phyloP scores from a whole-genome alignment of 2,329 filamentous ascomycete species.

The Tolypocladium endophyticum region DNA sequence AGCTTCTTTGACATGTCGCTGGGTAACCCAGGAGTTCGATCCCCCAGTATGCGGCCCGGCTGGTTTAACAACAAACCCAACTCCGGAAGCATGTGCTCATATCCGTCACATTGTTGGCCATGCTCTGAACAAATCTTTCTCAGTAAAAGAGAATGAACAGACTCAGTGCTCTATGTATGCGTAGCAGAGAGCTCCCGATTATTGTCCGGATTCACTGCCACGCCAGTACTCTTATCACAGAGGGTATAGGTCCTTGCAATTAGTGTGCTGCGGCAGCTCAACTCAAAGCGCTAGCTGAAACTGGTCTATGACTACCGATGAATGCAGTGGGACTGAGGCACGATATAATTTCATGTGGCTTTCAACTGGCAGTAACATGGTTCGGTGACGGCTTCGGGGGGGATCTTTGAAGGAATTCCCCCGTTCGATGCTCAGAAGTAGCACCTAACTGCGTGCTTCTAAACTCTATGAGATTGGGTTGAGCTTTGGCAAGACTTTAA shows the following conservation, averaged over 20 bases:
- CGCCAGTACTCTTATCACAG: too few species aligned
- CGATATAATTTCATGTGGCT: too few species aligned
- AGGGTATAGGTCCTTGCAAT: not conserved
- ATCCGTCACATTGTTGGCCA: not conserved
- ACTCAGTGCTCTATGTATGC: not conserved
- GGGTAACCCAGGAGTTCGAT: not conserved
- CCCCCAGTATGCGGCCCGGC: not conserved
- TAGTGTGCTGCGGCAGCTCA: not conserved
- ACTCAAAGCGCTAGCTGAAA: not conserved
- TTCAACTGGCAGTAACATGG: not conserved
- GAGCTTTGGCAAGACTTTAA: not conserved
- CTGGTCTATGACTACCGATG: too few species aligned
- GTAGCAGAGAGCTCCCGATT: not conserved
- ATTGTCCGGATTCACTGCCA: not conserved
- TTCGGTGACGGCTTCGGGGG: too few species aligned
- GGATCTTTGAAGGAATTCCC: too few species aligned
- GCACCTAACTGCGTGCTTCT: not conserved
- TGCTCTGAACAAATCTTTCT: not conserved
- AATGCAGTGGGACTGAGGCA: not conserved
- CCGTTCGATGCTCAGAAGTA: too few species aligned
- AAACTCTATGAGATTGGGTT: not conserved
- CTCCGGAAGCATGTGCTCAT: not conserved
- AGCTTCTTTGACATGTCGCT: not conserved
- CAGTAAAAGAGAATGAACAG: not conserved
- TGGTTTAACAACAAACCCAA: not conserved